Base-by-base conservation (phyloP, 225 moss, liverwort and hornwort species). In the Neckera pumila region DNA sequence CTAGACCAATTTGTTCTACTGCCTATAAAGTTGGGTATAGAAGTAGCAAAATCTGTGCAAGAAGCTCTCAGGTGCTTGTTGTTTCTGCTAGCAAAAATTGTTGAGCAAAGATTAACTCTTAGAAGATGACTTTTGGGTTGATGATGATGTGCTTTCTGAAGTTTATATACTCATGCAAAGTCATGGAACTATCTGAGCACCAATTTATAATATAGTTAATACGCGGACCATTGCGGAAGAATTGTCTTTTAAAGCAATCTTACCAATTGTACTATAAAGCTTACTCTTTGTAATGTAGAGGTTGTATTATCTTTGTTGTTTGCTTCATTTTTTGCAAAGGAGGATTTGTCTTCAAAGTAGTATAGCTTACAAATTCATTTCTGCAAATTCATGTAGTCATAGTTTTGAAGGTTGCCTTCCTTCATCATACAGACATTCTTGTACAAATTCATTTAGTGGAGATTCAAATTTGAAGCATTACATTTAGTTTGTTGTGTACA, bases 31-130 rank as follows among this genome's bases (percentile, higher is more conserved):
- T 56, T 8, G 2, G 1, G 22, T 38, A 22, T 38, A 22, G 6
- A 69, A 69, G 69, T 69, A 2, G 22, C 12, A 22, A 69, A 38
- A 0, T 22, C 0, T 69, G 2, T 0, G n/a, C 0, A 0, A n/a
- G 2, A 69, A 22, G n/a, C 38, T 69, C 22, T 22, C 22, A 22
- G 0, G 7, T 6, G 2, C 22, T 69, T 69, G n/a, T 22, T 12
- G 22, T 38, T 69, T 21, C 22, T 22, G 38, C 6, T n/a, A 1
- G 7, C 12, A 38, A 67, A 67, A 38, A 21, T 12, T 69, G 2
- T 7, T 1, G 0, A 69, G 22, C 4, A 69, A 69, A 2, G 12
- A 69, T 12, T 22, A 69, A 22, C 19, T 38, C 12, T 69, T 4
- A 7, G 1, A 38, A 12, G 38, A 69, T 69, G 69, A 69, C 12